Percentiles rank a stretch among this genome's conserved stretches.
These are phyloP conservation scores for Quillaja saponaria DNA, from an alignment of 306 rosid genomes.

Conservation along the genomic window DNA sequence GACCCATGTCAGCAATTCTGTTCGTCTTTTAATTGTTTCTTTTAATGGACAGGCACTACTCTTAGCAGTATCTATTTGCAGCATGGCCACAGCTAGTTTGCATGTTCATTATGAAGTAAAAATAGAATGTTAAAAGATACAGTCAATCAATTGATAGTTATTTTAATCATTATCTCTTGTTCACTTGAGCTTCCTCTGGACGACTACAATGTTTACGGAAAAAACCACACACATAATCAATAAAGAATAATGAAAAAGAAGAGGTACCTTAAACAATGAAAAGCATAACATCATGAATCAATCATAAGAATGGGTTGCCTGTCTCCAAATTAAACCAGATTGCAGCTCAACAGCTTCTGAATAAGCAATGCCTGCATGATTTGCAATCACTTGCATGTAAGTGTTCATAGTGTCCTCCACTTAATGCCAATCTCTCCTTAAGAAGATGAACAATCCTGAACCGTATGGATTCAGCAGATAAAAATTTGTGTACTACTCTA, in stretches of 20 bases:
- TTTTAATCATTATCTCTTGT: neutral
- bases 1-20: too few species aligned
- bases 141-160: neutral
- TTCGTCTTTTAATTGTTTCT: too few species aligned
- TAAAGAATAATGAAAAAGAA: too few species aligned
- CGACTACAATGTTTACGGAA: too few species aligned
- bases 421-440: constrained; percentile 1
- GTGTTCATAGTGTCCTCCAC: neutral
- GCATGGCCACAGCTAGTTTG: neutral
- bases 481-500: too few species aligned
- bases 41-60: neutral
- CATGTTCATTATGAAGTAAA: neutral
- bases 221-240: too few species aligned
- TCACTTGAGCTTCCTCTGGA: neutral
- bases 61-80: neutral
- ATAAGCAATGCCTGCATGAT: neutral
- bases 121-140: neutral
- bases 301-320: too few species aligned
- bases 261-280: too few species aligned
- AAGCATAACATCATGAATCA: too few species aligned
- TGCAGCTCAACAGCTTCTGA: too few species aligned
- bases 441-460: neutral
- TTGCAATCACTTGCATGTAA: constrained; percentile 12
- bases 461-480: neutral
- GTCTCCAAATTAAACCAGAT: too few species aligned